Conservation (phyloP, 495 filamentous ascomycete species). For the Lasiosphaeris hirsuta region DNA sequence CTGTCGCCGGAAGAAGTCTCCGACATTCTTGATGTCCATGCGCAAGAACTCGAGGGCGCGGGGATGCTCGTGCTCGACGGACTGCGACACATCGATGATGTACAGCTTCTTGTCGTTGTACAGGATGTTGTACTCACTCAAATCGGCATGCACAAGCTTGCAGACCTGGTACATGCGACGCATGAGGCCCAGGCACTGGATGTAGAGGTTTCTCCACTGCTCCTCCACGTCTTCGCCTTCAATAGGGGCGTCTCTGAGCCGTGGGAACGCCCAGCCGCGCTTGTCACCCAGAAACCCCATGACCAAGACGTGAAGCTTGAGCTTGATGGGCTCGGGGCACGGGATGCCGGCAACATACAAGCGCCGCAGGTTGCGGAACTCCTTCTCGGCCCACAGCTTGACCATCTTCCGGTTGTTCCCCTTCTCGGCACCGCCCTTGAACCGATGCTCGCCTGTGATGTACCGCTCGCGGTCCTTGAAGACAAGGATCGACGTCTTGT, state of each 20-base stretch:
- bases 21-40: conserved; percentile 96
- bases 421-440: conserved; percentile 77
- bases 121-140: conserved; percentile 95
- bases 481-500: conserved; percentile 92
- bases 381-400: conserved; percentile 97
- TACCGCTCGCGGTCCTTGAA: conserved; percentile 98
- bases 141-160: conserved; percentile 87
- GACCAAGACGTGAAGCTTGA: conserved; percentile 84
- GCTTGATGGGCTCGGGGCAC: conserved; percentile 81
- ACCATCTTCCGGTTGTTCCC: conserved; percentile 92
- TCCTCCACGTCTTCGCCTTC: conserved; percentile 58
- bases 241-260: conserved; percentile 57
- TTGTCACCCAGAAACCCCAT: conserved; percentile 91
- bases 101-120: conserved; percentile 81
- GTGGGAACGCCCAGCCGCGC: conserved; percentile 80
- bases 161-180: conserved; percentile 87
- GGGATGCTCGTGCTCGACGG: conserved; percentile 94
- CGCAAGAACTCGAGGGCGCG: conserved; percentile 85
- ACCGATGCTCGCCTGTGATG: conserved; percentile 83
- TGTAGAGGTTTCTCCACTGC: conserved; percentile 73
- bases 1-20: conserved; percentile 83
- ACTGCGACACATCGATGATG: conserved; percentile 96
- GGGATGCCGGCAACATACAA: conserved; percentile 80
- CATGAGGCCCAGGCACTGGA: conserved; percentile 84
- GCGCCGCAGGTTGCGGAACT: conserved; percentile 88